Percentiles rank a stretch among this genome's conserved stretches.
These are phyloP conservation scores for Harrya chromipes DNA, from an alignment of 768 basidiomycete species.

Conservation along the genomic window DNA sequence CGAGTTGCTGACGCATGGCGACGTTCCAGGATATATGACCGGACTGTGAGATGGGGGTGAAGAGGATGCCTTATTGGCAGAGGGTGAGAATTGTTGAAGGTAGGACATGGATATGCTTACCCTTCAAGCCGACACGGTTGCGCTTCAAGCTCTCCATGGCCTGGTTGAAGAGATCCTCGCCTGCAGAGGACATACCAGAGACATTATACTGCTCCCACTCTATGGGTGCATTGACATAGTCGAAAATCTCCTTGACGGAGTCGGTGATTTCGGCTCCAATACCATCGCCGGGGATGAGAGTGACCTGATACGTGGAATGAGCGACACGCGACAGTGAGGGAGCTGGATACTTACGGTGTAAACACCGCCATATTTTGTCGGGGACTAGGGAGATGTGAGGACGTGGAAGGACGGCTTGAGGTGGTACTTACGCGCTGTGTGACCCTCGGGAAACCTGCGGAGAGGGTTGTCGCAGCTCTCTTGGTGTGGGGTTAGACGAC, in stretches of 20 bases:
- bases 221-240: slow-evolving; percentile 95
- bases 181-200: slow-evolving; percentile 90
- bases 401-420: slow-evolving; percentile 1
- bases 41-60: slow-evolving; percentile 93
- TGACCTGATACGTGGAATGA: slow-evolving; percentile 58
- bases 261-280: slow-evolving; percentile 96
- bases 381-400: slow-evolving; percentile 47
- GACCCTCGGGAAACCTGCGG: slow-evolving; percentile 76
- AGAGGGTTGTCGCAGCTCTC: slow-evolving; percentile 73
- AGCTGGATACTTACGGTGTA: slow-evolving; percentile 63
- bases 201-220: slow-evolving; percentile 99
- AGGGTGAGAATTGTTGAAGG: slow-evolving; percentile 2
- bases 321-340: slow-evolving; percentile 7
- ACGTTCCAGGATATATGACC: slow-evolving; percentile 99
- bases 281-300: slow-evolving; percentile 97
- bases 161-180: slow-evolving; percentile 94
- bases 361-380: slow-evolving; percentile 90
- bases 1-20: slow-evolving; percentile 98
- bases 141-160: slow-evolving; percentile 98
- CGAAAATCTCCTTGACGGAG: slow-evolving; percentile 99
- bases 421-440: slow-evolving; percentile 56
- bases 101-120: slow-evolving; percentile 38
- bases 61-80: slow-evolving; percentile 77
- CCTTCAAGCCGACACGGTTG: slow-evolving; percentile 97
- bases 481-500: slow-evolving; percentile 26